Evolutionary conservation across 176 grass and related monocot species (phyloP).

Genomic region (Elymus sibiricus): DNA sequence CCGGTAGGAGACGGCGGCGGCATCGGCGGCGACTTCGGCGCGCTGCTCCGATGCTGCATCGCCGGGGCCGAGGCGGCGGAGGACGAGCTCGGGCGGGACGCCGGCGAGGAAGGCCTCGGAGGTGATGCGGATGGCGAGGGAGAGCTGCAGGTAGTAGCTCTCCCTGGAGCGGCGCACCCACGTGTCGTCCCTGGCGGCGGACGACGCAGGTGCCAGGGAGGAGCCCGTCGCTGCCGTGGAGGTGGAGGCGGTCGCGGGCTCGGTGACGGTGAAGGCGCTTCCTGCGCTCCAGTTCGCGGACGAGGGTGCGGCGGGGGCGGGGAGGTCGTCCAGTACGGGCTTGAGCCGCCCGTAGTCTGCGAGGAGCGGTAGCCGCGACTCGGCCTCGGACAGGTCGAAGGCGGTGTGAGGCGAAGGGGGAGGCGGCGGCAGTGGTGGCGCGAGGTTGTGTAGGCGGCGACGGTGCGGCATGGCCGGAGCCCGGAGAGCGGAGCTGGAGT

Average conservation of each 20-base stretch:
- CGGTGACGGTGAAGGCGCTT: slow-evolving; percentile 38
- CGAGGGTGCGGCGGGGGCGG: not conserved
- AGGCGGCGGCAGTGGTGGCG: not conserved
- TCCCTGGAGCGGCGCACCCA: slow-evolving; percentile 76
- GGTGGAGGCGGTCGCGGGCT: slow-evolving; percentile 31
- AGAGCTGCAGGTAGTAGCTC: slow-evolving; percentile 87
- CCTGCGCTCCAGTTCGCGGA: slow-evolving; percentile 33
- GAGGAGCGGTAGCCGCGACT: slow-evolving; percentile 39
- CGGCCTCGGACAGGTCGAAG: slow-evolving; percentile 15
- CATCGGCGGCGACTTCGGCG: slow-evolving; percentile 30
- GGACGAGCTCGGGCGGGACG: slow-evolving; percentile 35
- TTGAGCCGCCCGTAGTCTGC: slow-evolving; percentile 33
- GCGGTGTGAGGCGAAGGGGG: not conserved
- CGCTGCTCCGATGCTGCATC: not conserved
- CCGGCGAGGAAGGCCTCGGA: slow-evolving; percentile 80
- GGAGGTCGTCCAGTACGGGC: not conserved
- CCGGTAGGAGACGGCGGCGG: slow-evolving; percentile 72
- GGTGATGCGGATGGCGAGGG: slow-evolving; percentile 73
- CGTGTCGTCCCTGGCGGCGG: slow-evolving; percentile 15
- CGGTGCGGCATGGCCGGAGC: slow-evolving; percentile 48
- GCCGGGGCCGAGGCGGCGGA: slow-evolving; percentile 18
- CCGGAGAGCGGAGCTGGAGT: not conserved
- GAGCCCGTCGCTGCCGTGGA: slow-evolving; percentile 31
- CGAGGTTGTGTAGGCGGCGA: slow-evolving; percentile 33
- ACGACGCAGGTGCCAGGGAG: not conserved